These are phyloP conservation scores for Yarrowia divulgata DNA, from an alignment of 805 yeast species.

Conservation along the genomic window DNA sequence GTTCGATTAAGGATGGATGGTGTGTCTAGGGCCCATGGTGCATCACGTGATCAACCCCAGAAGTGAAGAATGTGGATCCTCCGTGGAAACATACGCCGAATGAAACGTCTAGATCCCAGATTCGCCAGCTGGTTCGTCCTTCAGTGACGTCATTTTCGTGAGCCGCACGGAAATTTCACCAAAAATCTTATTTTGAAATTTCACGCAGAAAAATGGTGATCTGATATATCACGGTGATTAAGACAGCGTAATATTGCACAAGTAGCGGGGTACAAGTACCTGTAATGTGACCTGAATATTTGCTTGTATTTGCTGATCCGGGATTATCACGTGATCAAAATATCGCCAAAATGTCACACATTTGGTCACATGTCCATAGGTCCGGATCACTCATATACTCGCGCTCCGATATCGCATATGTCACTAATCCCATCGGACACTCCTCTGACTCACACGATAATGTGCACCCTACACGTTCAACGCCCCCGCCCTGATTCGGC, in stretches of 20 bases:
- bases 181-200: not conserved
- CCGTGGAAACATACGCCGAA: too few relatives aligned
- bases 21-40: too few relatives aligned
- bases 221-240: not conserved
- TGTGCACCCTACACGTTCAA: not conserved
- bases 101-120: too few relatives aligned
- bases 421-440: not conserved
- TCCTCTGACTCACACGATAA: constrained; percentile 17
- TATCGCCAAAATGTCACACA: not conserved
- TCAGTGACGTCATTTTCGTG: not conserved
- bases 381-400: not conserved
- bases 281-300: too few relatives aligned
- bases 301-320: too few relatives aligned
- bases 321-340: not conserved
- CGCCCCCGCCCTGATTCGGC: constrained; percentile 17
- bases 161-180: constrained; percentile 2
- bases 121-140: not conserved
- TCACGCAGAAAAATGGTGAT: not conserved
- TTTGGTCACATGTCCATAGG: not conserved
- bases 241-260: not conserved
- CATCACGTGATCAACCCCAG: too few relatives aligned
- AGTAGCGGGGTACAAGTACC: too few relatives aligned
- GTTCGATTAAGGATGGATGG: too few relatives aligned
- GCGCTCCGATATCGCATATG: constrained; percentile 2
- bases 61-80: too few relatives aligned